These are phyloP conservation scores for Tylopilus subfusipes DNA, from an alignment of 768 basidiomycete species.

Conservation along the genomic window DNA sequence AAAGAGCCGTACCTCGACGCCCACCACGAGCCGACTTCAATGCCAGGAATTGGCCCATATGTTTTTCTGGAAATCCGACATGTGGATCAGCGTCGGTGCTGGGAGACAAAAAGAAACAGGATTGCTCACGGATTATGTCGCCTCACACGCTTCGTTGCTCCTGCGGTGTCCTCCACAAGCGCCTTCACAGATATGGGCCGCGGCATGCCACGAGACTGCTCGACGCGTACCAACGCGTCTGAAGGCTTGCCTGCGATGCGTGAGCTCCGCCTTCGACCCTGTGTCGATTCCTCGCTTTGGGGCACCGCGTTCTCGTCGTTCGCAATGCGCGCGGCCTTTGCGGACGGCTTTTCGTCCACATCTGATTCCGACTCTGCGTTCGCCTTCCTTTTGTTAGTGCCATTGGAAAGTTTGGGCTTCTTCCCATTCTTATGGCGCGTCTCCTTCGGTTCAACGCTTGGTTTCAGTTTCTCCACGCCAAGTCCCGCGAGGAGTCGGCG, in stretches of 20 bases:
- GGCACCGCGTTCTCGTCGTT: conserved; percentile 22
- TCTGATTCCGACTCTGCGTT: conserved; percentile 26
- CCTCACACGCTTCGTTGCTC: conserved; percentile 33
- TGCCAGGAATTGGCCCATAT: conserved; percentile 76
- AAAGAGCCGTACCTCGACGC: conserved; percentile 47
- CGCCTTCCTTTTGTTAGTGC: conserved; percentile 42
- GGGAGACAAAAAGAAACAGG: not conserved
- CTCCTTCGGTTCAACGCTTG: conserved; percentile 47
- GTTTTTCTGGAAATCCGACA: conserved; percentile 49
- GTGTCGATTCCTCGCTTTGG: not conserved
- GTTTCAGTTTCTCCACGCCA: conserved; percentile 39
- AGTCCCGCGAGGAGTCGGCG: conserved; percentile 39
- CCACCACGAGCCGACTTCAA: conserved; percentile 85
- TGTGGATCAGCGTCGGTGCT: conserved; percentile 21
- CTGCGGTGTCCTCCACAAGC: conserved; percentile 34
- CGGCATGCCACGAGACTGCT: conserved; percentile 35
- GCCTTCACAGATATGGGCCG: conserved; percentile 39
- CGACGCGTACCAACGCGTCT: conserved; percentile 44
- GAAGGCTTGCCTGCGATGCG: conserved; percentile 55
- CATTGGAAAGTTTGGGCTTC: not conserved
- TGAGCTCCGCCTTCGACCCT: conserved; percentile 58
- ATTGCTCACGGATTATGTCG: conserved; percentile 31
- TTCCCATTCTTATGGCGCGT: conserved; percentile 19
- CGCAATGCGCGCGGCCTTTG: conserved; percentile 14
- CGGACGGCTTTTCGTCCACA: conserved; percentile 29